A percentile compares a stretch with the other conserved stretches of the same genome.
Conservation (phyloP, 495 filamentous ascomycete genomes). For the Pyronema domesticum region DNA sequence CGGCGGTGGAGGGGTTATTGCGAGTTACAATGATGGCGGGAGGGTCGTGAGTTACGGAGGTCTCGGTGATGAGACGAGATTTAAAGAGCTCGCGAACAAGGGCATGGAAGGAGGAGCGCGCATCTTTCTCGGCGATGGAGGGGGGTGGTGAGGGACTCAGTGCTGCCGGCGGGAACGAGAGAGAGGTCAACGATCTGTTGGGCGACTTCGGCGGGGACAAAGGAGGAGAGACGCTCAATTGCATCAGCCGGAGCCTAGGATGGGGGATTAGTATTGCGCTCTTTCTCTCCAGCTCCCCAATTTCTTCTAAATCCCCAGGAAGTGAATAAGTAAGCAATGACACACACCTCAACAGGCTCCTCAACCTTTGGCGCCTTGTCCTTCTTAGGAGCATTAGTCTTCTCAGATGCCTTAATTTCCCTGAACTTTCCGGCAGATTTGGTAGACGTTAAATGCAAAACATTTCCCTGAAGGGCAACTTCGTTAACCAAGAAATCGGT, state of each 20-base stretch:
- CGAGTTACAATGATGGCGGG: constrained; percentile 43
- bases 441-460: constrained; percentile 44
- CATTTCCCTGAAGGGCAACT: constrained; percentile 58
- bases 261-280: constrained; percentile 7
- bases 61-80: constrained; percentile 46
- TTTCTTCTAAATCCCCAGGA: constrained; percentile 4
- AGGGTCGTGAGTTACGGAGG: constrained; percentile 30
- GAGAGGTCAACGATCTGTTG: constrained; percentile 25
- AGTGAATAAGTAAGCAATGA: constrained; percentile 3
- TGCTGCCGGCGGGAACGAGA: constrained; percentile 32
- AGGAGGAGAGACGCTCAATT: constrained; percentile 28
- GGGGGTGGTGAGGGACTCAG: constrained; percentile 29
- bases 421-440: background rate
- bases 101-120: constrained; percentile 44
- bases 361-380: background rate
- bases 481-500: constrained; percentile 95
- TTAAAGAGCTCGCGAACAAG: constrained; percentile 48
- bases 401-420: background rate
- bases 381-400: background rate
- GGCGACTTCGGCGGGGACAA: constrained; percentile 31
- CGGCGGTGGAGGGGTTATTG: constrained; percentile 23
- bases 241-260: constrained; percentile 34
- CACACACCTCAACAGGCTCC: background rate
- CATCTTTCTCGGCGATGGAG: constrained; percentile 37
- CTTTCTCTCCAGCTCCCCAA: constrained; percentile 6